Percentiles rank a stretch among this genome's conserved stretches.
Conservation (phyloP, 257 asterid genomes). For the Sherardia arvensis region DNA sequence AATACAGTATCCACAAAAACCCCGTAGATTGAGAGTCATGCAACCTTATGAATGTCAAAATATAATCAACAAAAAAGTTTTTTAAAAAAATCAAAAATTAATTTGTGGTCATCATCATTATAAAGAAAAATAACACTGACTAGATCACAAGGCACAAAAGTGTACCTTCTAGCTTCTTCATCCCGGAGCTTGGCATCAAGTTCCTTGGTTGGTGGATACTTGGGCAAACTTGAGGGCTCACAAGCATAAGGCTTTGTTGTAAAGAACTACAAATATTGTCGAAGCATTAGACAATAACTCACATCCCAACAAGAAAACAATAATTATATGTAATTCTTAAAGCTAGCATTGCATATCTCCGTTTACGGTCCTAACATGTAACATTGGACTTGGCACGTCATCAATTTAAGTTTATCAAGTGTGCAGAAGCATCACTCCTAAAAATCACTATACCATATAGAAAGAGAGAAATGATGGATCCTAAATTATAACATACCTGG, state of each 20-base stretch:
- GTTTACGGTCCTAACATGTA: not conserved
- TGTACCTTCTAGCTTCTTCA: constrained; percentile 58
- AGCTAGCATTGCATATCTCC: not conserved
- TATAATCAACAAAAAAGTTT: not conserved
- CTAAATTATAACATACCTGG: constrained; percentile 30
- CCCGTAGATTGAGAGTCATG: not conserved
- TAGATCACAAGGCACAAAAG: not conserved
- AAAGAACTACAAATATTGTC: constrained; percentile 48
- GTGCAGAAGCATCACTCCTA: not conserved
- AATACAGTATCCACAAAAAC: not conserved
- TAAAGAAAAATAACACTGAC: not conserved
- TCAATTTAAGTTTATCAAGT: not conserved
- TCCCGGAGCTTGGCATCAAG: constrained; percentile 61
- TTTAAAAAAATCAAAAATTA: too few species aligned
- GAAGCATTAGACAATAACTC: not conserved
- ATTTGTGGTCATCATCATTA: not conserved
- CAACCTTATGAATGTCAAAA: not conserved
- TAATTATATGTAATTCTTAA: not conserved
- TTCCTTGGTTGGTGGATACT: constrained; percentile 81
- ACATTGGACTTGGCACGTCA: constrained; percentile 2
- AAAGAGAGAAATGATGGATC: too few species aligned
- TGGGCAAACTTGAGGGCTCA: constrained; percentile 72
- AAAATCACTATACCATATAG: not conserved
- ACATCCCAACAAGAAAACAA: not conserved
- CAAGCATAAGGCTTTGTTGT: constrained; percentile 72